Base-by-base conservation (phyloP, 1,284 basidiomycete genomes). In the Cystobasidium pallidum region DNA sequence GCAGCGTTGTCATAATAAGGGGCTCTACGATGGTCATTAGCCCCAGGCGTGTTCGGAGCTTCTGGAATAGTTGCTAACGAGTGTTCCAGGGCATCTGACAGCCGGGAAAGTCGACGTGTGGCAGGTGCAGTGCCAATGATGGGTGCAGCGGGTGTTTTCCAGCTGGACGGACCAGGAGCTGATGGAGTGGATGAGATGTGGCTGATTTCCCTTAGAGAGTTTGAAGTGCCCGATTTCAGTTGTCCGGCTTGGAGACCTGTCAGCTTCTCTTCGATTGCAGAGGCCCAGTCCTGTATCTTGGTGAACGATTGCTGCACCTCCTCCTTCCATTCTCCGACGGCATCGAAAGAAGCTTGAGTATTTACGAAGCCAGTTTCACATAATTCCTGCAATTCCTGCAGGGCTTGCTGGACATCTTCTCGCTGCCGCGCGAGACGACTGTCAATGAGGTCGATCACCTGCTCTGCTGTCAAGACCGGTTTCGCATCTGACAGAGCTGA, bases 51-150 rank as follows among this genome's bases (percentile, higher is more conserved):
- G 13, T 34, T 41, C 4, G 58, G 41, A 57, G 43, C 55, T 30
- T 70, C 67, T n/a, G 55, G 67, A 13, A 70, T 70, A 13, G 67
- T 70, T 3, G 67, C 67, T 34, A 70, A 24, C 11, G 67, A 62
- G 15, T 47, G 52, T 15, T 70, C 67, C 15, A 58, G n/a, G 2
- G 67, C 67, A 41, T 70, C 67, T 13, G 67, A 70, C 17, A 70
- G 15, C n/a, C 67, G 17, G 19, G 32, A 36, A 36, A 19, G 32
- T 34, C 58, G n/a, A 0, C 28, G 15, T 3, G 41, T 28, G 10
- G 34, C 21, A 26, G 39, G 19, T 11, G 28, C 17, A 3, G 21
- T 21, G 4, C 26, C 19, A 28, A 70, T 70, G 34, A 41, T 11
- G 11, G 55, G 57, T 4, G 34, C 39, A 21, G 67, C 67, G 6